Evolutionary conservation across 768 basidiomycete species (phyloP).

Genomic region (Mycena alexandri): DNA sequence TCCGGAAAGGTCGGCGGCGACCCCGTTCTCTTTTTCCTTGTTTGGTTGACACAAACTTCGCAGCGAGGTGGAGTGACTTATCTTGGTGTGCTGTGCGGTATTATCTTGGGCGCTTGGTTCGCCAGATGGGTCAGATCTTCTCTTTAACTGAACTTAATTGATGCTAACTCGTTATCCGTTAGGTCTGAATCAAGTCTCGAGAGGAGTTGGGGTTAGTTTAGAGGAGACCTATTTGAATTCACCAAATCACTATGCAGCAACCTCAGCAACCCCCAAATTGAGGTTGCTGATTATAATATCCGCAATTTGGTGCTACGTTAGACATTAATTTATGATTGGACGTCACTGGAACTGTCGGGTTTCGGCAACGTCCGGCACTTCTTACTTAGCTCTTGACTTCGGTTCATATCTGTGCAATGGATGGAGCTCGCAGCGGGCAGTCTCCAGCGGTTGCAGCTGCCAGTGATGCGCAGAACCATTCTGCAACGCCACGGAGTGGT

Average conservation of each 20-base stretch:
- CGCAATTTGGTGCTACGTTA: too few species aligned
- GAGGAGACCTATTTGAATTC: background rate
- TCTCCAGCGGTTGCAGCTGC: background rate
- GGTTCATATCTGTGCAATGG: background rate
- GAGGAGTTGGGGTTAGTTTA: constrained; percentile 21
- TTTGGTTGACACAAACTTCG: constrained; percentile 21
- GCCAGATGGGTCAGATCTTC: constrained; percentile 55
- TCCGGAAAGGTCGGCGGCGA: constrained; percentile 65
- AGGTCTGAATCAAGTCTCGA: constrained; percentile 54
- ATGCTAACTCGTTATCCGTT: too few species aligned
- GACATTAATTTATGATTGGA: too few species aligned
- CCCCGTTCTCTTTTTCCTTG: background rate
- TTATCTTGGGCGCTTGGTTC: constrained; percentile 61
- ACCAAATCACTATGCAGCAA: too few species aligned
- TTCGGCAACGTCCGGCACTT: too few species aligned
- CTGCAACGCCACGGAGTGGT: background rate
- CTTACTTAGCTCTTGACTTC: too few species aligned
- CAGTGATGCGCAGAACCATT: background rate
- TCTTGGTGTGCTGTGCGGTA: constrained; percentile 59
- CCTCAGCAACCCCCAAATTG: too few species aligned
- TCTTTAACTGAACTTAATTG: too few species aligned
- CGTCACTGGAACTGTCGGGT: too few species aligned
- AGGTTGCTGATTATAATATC: too few species aligned
- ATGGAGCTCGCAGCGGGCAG: background rate
- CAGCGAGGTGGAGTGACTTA: constrained; percentile 60